A percentile compares a stretch with the other conserved stretches of the same genome.
Conservation (phyloP, 2,329 filamentous ascomycete genomes). For the Paradendryphiella salina region DNA sequence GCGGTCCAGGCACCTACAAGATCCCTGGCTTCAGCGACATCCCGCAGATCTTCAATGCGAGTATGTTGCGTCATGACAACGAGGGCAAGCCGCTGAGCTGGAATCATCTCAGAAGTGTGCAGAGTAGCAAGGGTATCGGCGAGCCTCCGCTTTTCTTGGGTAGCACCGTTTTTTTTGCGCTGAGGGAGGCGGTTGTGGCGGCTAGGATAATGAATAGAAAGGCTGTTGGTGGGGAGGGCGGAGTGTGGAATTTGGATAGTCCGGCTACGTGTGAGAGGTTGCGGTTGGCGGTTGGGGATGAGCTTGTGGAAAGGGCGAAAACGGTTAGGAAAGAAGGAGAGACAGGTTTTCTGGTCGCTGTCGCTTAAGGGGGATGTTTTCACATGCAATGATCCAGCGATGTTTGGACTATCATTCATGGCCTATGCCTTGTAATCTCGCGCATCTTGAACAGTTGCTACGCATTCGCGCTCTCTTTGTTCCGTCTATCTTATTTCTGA, state of each 20-base stretch:
- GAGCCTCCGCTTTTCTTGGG: slow-evolving; percentile 77
- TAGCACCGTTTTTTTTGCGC: slow-evolving; percentile 80
- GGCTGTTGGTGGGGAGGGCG: slow-evolving; percentile 52
- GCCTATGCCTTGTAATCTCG: too few species aligned
- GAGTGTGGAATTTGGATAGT: slow-evolving; percentile 65
- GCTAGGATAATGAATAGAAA: slow-evolving; percentile 60
- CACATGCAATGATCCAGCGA: background rate
- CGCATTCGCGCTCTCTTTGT: too few species aligned
- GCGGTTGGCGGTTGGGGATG: slow-evolving; percentile 74
- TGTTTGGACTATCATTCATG: background rate
- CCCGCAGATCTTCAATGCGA: slow-evolving; percentile 81
- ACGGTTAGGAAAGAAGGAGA: slow-evolving; percentile 73
- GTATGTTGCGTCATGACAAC: slow-evolving; percentile 70
- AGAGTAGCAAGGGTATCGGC: slow-evolving; percentile 77
- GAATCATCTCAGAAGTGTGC: slow-evolving; percentile 82
- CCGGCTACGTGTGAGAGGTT: slow-evolving; percentile 84
- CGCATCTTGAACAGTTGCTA: too few species aligned
- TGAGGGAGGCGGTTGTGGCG: slow-evolving; percentile 76
- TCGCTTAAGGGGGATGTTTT: slow-evolving; percentile 19
- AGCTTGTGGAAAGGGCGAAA: slow-evolving; percentile 71
- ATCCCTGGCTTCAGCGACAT: slow-evolving; percentile 88
- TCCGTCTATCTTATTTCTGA: too few species aligned
- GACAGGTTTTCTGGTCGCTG: slow-evolving; percentile 37
- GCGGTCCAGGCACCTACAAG: slow-evolving; percentile 73
- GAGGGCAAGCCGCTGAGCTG: slow-evolving; percentile 62